These are phyloP conservation scores for Sphaerulina populicola DNA, from an alignment of 2,329 filamentous ascomycete genomes.

Conservation along the genomic window DNA sequence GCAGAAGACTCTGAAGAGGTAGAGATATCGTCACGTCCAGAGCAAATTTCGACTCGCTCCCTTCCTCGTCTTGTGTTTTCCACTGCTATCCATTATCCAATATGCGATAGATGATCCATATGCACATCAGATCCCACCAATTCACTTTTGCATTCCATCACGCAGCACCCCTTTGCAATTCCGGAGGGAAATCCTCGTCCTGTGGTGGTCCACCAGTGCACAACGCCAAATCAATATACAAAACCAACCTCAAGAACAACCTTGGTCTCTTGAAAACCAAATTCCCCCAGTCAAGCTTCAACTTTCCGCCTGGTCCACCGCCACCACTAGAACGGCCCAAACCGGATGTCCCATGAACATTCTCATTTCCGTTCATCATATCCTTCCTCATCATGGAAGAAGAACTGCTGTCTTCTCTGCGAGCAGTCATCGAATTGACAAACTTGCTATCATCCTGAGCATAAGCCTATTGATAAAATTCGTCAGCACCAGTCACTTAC, in stretches of 20 bases:
- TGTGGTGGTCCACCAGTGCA: constrained; percentile 17
- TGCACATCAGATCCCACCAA: background rate
- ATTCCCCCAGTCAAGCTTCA: constrained; percentile 21
- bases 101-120: background rate
- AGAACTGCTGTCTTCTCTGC: constrained; percentile 6
- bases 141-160: background rate
- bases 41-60: too few relatives aligned
- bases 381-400: constrained; percentile 5
- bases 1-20: constrained; percentile 65
- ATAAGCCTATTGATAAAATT: constrained; percentile 4
- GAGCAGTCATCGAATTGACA: constrained; percentile 17
- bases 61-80: background rate
- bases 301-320: constrained; percentile 8
- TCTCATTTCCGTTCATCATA: constrained; percentile 5
- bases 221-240: constrained; percentile 20
- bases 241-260: constrained; percentile 17
- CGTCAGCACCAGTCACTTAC: background rate
- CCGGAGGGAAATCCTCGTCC: constrained; percentile 20
- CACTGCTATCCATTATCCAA: background rate
- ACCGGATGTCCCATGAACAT: background rate
- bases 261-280: constrained; percentile 20
- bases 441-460: constrained; percentile 20
- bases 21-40: constrained; percentile 1
- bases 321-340: background rate
- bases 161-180: constrained; percentile 16